These are phyloP conservation scores for Lithospermum erythrorhizon DNA, from an alignment of 257 asterid species.

Conservation along the genomic window DNA sequence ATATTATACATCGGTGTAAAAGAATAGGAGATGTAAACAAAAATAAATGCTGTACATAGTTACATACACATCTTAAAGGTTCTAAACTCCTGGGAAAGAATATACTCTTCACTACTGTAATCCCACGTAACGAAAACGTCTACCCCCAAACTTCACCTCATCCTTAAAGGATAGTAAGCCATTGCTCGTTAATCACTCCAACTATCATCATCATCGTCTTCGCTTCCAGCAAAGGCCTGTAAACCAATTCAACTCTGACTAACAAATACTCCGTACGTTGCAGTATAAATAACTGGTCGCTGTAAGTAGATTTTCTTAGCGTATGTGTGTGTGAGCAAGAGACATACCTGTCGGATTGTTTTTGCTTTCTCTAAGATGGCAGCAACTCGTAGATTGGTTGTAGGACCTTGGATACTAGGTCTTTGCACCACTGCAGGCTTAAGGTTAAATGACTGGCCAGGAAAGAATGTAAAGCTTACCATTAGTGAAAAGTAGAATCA, in stretches of 20 bases:
- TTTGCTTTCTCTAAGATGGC: slow-evolving; percentile 88
- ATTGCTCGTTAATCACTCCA: slow-evolving; percentile 67
- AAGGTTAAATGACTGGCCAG: slow-evolving; percentile 72
- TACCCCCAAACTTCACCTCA: background rate
- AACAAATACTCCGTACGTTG: background rate
- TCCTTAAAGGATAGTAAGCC: background rate
- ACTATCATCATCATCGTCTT: slow-evolving; percentile 72
- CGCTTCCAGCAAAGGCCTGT: slow-evolving; percentile 87
- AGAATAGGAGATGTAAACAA: background rate
- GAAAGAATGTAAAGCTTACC: slow-evolving; percentile 17
- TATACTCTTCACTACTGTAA: background rate
- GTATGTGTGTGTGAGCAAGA: slow-evolving; percentile 10
- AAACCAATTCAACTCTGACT: slow-evolving; percentile 8
- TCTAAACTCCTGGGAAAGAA: slow-evolving; percentile 1
- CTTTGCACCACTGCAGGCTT: slow-evolving; percentile 57
- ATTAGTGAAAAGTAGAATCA: slow-evolving; percentile 13
- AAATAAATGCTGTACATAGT: background rate
- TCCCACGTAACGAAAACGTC: background rate
- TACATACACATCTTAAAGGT: background rate
- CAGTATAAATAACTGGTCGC: background rate
- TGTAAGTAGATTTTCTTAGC: background rate
- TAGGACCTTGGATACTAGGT: slow-evolving; percentile 64
- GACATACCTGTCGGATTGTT: slow-evolving; percentile 70
- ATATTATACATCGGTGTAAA: background rate
- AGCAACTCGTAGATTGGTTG: slow-evolving; percentile 64